These are phyloP conservation scores for Mollisia scopiformis DNA, from an alignment of 2,329 filamentous ascomycete genomes.

Conservation along the genomic window DNA sequence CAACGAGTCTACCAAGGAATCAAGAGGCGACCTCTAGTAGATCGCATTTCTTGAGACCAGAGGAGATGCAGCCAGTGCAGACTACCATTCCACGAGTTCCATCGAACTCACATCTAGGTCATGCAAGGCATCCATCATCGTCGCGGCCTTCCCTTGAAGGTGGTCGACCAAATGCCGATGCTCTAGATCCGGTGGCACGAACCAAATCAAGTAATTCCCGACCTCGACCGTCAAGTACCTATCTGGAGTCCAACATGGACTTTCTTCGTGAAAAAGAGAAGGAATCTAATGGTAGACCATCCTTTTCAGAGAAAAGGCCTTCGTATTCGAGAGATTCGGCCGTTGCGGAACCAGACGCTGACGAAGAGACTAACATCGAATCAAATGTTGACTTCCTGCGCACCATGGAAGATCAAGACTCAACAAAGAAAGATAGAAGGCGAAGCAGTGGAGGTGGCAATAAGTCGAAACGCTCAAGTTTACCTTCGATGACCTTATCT, in stretches of 20 bases:
- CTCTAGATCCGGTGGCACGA: slow-evolving; percentile 61
- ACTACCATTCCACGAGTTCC: slow-evolving; percentile 28
- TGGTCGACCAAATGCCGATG: slow-evolving; percentile 66
- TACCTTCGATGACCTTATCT: slow-evolving; percentile 69
- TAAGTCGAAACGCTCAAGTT: slow-evolving; percentile 68
- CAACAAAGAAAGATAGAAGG: slow-evolving; percentile 53
- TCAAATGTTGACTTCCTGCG: slow-evolving; percentile 85
- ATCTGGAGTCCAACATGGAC: slow-evolving; percentile 81
- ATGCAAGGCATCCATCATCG: slow-evolving; percentile 49
- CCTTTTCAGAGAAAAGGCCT: slow-evolving; percentile 36
- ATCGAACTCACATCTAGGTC: slow-evolving; percentile 40
- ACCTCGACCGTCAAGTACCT: slow-evolving; percentile 78
- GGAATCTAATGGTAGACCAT: slow-evolving; percentile 51
- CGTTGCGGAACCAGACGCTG: slow-evolving; percentile 41
- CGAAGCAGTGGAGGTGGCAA: slow-evolving; percentile 54
- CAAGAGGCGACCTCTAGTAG: slow-evolving; percentile 23
- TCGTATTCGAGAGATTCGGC: slow-evolving; percentile 30
- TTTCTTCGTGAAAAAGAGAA: slow-evolving; percentile 80
- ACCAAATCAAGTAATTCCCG: slow-evolving; percentile 68
- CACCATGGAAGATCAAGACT: slow-evolving; percentile 68
- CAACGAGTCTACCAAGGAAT: slow-evolving; percentile 49
- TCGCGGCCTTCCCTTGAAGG: slow-evolving; percentile 73
- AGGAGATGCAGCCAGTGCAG: slow-evolving; percentile 26
- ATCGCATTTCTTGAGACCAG: slow-evolving; percentile 24
- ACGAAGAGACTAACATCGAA: slow-evolving; percentile 64